A percentile compares a stretch with the other conserved stretches of the same genome.
Evolutionary conservation across 1,139 yeast genomes (phyloP).

Genomic region (Kurtzmaniella quercitrusa): DNA sequence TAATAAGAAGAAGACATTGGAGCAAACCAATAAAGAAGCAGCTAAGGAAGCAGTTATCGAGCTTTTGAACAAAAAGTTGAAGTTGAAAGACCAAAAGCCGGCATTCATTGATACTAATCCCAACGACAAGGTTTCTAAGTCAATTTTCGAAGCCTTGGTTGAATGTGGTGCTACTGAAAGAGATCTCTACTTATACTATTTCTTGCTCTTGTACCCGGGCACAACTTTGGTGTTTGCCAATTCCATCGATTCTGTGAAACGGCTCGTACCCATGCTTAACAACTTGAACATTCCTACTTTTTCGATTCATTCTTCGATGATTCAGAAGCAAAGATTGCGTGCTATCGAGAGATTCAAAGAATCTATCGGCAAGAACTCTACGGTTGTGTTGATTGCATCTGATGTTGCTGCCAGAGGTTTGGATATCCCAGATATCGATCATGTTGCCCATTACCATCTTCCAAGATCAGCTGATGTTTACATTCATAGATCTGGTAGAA

Average conservation of each 20-base stretch:
- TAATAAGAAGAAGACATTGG: conserved; percentile 21
- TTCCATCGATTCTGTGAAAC: conserved; percentile 88
- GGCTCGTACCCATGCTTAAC: conserved; percentile 71
- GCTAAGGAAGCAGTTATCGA: conserved; percentile 44
- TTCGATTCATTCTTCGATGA: conserved; percentile 90
- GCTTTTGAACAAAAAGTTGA: conserved; percentile 52
- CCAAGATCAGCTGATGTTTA: conserved; percentile 95
- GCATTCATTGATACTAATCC: conserved; percentile 83
- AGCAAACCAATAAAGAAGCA: conserved; percentile 28
- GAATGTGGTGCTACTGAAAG: conserved; percentile 91
- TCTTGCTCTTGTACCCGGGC: conserved; percentile 82
- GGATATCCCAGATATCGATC: conserved; percentile 87
- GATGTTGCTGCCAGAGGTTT: conserved; percentile 99
- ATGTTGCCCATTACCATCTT: conserved; percentile 92
- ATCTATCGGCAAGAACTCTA: conserved; percentile 43
- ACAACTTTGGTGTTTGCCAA: conserved; percentile 89
- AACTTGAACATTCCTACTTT: conserved; percentile 69
- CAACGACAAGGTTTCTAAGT: conserved; percentile 69
- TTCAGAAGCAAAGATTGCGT: conserved; percentile 87
- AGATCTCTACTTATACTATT: conserved; percentile 86
- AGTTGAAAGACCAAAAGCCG: conserved; percentile 58
- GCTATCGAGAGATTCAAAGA: conserved; percentile 71
- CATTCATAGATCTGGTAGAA: conserved; percentile 95
- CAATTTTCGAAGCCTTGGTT: conserved; percentile 78
- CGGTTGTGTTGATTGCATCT: conserved; percentile 82